A percentile compares a stretch with the other conserved stretches of the same genome.
These are phyloP conservation scores for Sporobolomyces phaffii DNA, from an alignment of 768 basidiomycete species.

Conservation along the genomic window DNA sequence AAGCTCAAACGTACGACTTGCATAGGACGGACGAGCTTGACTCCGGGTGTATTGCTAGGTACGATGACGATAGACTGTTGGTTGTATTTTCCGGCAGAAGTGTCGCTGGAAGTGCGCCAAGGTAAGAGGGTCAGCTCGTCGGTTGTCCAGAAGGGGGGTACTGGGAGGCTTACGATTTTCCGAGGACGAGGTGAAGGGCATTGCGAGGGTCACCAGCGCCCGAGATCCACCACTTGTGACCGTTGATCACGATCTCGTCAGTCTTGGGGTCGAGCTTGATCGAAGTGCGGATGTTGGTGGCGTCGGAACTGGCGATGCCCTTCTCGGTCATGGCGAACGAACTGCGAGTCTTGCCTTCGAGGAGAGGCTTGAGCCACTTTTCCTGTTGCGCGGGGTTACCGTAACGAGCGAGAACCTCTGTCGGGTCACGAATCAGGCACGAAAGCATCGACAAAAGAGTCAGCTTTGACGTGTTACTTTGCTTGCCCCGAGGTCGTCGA, in stretches of 20 bases:
- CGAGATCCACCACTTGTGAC: constrained; percentile 99
- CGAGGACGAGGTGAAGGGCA: constrained; percentile 85
- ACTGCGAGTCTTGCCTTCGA: constrained; percentile 87
- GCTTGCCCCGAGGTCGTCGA: no score
- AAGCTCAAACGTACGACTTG: constrained; percentile 69
- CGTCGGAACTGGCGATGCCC: constrained; percentile 54
- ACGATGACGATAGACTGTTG: constrained; percentile 94
- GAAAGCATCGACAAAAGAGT: not conserved
- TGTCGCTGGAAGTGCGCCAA: constrained; percentile 56
- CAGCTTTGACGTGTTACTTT: not conserved
- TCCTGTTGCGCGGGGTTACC: constrained; percentile 85
- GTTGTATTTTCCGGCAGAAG: constrained; percentile 62
- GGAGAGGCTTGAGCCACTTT: constrained; percentile 77
- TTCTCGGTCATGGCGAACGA: constrained; percentile 97
- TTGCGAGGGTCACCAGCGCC: constrained; percentile 91
- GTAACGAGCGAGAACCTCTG: constrained; percentile 94
- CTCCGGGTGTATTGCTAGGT: constrained; percentile 77
- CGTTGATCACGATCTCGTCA: constrained; percentile 83
- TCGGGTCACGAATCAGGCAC: not conserved
- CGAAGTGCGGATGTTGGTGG: constrained; percentile 85
- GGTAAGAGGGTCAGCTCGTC: constrained; percentile 2
- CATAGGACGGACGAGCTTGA: constrained; percentile 87
- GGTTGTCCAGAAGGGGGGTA: not conserved
- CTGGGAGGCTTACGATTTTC: constrained; percentile 51
- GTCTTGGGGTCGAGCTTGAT: constrained; percentile 64